phyloP scores from a whole-genome alignment of 164 flowering plant species.

The Stephania cephalantha region DNA sequence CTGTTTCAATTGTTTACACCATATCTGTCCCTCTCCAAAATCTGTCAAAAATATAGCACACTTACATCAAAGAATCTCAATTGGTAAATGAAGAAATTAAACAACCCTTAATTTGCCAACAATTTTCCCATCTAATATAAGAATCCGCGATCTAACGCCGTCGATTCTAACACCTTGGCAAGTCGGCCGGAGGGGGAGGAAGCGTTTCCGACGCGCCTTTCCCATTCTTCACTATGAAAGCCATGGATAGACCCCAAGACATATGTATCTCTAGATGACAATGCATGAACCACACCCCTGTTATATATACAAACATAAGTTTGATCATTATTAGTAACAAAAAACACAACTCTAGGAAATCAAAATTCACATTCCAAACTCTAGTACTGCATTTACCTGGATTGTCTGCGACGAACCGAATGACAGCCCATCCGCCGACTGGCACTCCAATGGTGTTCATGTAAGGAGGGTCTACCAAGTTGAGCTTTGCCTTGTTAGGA shows the following conservation, averaged over 20 bases:
- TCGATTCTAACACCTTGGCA: constrained; percentile 43
- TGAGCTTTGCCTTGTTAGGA: constrained; percentile 36
- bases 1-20: constrained; percentile 9
- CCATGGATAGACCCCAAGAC: constrained; percentile 56
- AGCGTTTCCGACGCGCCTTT: constrained; percentile 38
- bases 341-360: not conserved
- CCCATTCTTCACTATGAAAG: constrained; percentile 60
- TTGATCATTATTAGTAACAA: not conserved
- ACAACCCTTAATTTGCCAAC: not conserved
- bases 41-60: constrained; percentile 16
- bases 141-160: not conserved
- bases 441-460: constrained; percentile 74
- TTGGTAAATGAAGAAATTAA: not conserved
- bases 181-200: constrained; percentile 58
- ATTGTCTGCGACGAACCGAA: constrained; percentile 62
- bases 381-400: constrained; percentile 40
- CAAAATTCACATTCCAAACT: not conserved
- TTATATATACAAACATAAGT: not conserved
- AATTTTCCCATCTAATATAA: not conserved
- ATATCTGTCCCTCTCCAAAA: constrained; percentile 1
- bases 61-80: constrained; percentile 24
- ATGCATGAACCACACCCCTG: constrained; percentile 74
- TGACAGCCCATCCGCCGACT: constrained; percentile 75
- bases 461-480: constrained; percentile 61
- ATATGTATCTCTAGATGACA: constrained; percentile 60